Evolutionary conservation across 2,329 filamentous ascomycete species (phyloP), one percentile per base, ranked within the genome.

Genomic region (Aspergillus ochraceus): DNA sequence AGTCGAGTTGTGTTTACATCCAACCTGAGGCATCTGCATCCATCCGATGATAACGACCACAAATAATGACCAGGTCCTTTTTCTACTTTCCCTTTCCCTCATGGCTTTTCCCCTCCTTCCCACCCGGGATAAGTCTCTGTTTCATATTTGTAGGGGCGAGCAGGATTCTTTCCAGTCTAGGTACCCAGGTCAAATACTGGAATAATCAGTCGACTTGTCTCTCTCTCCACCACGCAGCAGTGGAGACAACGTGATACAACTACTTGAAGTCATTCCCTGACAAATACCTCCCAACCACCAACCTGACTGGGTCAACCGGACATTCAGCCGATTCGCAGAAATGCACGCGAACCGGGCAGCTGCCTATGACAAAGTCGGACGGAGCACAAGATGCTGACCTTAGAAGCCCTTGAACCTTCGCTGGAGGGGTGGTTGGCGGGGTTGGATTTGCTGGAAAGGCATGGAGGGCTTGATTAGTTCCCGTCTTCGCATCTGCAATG

Each of bases 401-500:
- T 36, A 9, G 54, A 51, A 59, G 55, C 51, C 45, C 54, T 49
- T 46, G 55, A 60, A 58, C 50, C 36, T 59, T 59, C 26, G 54
- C 50, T 45, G 42, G 42, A 17, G 24, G 26, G 26, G 26, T 9
- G 26, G 49, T 52, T 60, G 60, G 62, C 54, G 61, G 61, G 64
- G 63, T 58, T 53, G 57, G 62, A 64, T 64, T 66, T 59, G 65
- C 58, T 64, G 61, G 55, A 52, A 36, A 29, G 42, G 50, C 58
- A 58, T 54, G 58, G 53, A 61, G 54, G 60, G 62, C 58, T 64
- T 63, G 62, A 61, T 66, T 68, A 68, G 64, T 62, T 63, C 63
- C 66, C 66, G 66, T 64, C 64, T 61, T 60, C 63, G 62, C 63
- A 65, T 61, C 68, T 70, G 68, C 68, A 70, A 58, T 68, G 68